Base-by-base conservation (phyloP, 768 basidiomycete genomes). In the Lactarius evosmus region DNA sequence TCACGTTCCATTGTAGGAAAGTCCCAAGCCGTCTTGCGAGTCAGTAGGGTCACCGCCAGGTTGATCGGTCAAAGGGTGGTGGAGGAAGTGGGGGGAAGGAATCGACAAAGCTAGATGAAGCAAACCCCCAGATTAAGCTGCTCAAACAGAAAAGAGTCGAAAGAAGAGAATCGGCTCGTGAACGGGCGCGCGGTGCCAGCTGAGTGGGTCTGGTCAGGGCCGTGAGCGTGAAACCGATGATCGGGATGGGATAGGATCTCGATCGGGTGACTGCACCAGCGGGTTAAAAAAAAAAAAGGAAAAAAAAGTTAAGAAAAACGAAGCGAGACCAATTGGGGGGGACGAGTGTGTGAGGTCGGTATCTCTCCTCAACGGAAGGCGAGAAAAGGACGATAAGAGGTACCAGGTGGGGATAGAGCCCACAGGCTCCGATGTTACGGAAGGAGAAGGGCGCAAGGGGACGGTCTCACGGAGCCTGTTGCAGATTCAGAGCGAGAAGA, bases 1-100 rank as follows among this genome's bases (percentile, higher is more conserved):
- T 62, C 52, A 68, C 67, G 58, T 53, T 68, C 66, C 67, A 68
- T 68, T 27, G 58, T 38, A 54, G 67, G 67, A 50, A 68, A 67
- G 33, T 66, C 67, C 67, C 67, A 68, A 60, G 67, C 50, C 19
- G 67, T 52, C 58, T 60, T 33, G 32, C 52, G 32, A 36, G 67
- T 56, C 56, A 60, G 54, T n/a, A 68, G 61, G 56, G 66, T 61
- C 12, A 67, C 66, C 40, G 67, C 67, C 67, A 68, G 67, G 58
- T 63, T 68, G 67, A 63, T 30, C 44, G n/a, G 22, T 34, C 27
- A 36, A 55, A 36, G 30, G 7, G 19, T 34, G 59, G 36, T 22
- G 17, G 49, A 22, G 49, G 53, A 53, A 34, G 58, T 27, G 27
- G 57, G 27, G 27, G 38, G 29, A 40, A 19, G 40, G 32, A 46